Evolutionary conservation across 2,329 filamentous ascomycete genomes (phyloP).

Genomic region (Colletotrichum musicola): DNA sequence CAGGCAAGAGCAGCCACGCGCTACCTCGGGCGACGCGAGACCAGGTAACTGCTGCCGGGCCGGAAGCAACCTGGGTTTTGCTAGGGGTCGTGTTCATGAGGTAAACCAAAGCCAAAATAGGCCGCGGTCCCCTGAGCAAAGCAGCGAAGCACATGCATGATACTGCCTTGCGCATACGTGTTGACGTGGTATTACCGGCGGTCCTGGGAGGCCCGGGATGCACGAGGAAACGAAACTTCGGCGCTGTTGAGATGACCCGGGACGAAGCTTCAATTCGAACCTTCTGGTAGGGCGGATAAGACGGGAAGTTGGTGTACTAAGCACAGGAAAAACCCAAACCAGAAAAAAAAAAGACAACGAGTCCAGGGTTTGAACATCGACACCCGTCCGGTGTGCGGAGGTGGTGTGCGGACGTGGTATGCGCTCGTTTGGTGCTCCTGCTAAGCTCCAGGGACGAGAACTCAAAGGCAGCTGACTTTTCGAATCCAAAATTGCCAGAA

Average conservation of each 20-base stretch:
- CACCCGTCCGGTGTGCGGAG: not conserved
- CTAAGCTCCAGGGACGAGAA: conserved; percentile 32
- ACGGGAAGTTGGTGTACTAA: conserved; percentile 2
- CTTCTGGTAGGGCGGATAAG: conserved; percentile 24
- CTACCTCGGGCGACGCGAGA: not conserved
- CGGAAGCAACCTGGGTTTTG: conserved; percentile 21
- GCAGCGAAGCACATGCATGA: not conserved
- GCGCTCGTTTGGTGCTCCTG: conserved; percentile 16
- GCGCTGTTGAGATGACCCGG: conserved; percentile 24
- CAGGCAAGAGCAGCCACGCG: conserved; percentile 14
- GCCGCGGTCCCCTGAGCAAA: not conserved
- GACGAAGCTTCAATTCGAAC: conserved; percentile 24
- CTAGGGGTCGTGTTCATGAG: conserved; percentile 17
- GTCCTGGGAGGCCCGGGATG: not conserved
- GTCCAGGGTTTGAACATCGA: not conserved
- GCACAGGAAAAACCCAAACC: not conserved
- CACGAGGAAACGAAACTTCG: conserved; percentile 3
- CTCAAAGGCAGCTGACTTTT: conserved; percentile 35
- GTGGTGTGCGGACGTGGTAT: conserved; percentile 7
- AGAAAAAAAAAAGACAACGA: not conserved
- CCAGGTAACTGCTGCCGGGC: conserved; percentile 2
- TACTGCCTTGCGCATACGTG: too few species aligned
- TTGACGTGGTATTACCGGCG: too few species aligned
- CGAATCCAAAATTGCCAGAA: conserved; percentile 16
- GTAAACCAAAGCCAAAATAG: conserved; percentile 3